Evolutionary conservation across 1,284 basidiomycete genomes (phyloP).

Genomic region (Inonotus obliquus): DNA sequence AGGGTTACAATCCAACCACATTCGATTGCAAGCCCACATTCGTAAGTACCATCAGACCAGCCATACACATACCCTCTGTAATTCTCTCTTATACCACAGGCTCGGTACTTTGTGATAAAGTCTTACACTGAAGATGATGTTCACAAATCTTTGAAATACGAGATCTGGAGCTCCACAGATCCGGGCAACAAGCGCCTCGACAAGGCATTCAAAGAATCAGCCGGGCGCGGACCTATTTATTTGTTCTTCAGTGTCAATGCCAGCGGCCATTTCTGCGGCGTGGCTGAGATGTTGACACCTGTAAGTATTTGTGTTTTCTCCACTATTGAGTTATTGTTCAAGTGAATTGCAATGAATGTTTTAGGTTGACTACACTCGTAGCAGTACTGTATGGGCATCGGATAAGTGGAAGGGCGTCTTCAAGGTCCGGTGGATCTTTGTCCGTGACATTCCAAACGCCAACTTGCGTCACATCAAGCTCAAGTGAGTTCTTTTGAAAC

Average conservation of each 20-base stretch:
- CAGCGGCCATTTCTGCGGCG: slow-evolving; percentile 93
- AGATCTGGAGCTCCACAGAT: slow-evolving; percentile 96
- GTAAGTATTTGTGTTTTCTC: slow-evolving; percentile 35
- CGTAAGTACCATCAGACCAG: slow-evolving; percentile 39
- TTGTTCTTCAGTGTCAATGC: slow-evolving; percentile 97
- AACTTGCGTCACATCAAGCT: slow-evolving; percentile 80
- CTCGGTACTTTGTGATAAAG: slow-evolving; percentile 95
- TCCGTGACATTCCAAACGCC: slow-evolving; percentile 89
- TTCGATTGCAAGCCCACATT: slow-evolving; percentile 81
- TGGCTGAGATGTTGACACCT: slow-evolving; percentile 93
- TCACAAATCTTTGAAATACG: slow-evolving; percentile 93
- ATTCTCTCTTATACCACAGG: slow-evolving; percentile 37
- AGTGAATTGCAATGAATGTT: neutral
- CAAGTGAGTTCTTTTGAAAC: slow-evolving; percentile 44
- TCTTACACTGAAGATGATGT: slow-evolving; percentile 98
- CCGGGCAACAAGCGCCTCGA: slow-evolving; percentile 94
- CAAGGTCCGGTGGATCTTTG: slow-evolving; percentile 93
- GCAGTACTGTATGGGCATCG: slow-evolving; percentile 93
- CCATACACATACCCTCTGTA: neutral
- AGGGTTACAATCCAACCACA: slow-evolving; percentile 86
- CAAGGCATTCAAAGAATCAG: slow-evolving; percentile 89
- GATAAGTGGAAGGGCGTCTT: slow-evolving; percentile 99
- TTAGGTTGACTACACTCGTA: slow-evolving; percentile 77
- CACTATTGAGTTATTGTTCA: neutral
- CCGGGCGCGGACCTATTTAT: slow-evolving; percentile 85